Conservation (phyloP, 2,329 filamentous ascomycete species). For the Cucurbitaria berberidis region DNA sequence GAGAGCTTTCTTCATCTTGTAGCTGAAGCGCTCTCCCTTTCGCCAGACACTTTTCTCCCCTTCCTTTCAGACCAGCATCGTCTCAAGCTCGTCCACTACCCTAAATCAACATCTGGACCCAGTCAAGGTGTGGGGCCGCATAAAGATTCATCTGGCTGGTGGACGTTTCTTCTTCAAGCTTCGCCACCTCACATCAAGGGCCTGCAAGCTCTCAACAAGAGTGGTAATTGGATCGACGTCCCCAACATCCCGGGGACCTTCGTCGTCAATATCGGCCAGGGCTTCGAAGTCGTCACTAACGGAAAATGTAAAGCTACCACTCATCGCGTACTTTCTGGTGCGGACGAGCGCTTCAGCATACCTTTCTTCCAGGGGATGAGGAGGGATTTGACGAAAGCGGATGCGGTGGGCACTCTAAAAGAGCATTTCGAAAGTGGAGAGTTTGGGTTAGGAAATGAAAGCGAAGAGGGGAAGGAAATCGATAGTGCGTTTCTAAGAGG, state of each 20-base stretch:
- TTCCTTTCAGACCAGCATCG: constrained; percentile 57
- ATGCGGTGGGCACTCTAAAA: constrained; percentile 11
- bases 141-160: constrained; percentile 69
- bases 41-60: constrained; percentile 8
- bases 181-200: constrained; percentile 56
- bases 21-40: constrained; percentile 10
- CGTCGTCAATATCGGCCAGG: constrained; percentile 65
- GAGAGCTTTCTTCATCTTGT: constrained; percentile 8
- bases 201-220: constrained; percentile 59
- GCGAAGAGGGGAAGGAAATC: constrained; percentile 9
- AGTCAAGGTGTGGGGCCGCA: constrained; percentile 66
- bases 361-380: constrained; percentile 50
- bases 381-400: constrained; percentile 23
- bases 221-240: constrained; percentile 59
- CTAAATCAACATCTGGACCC: constrained; percentile 21
- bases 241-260: constrained; percentile 57
- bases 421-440: constrained; percentile 7
- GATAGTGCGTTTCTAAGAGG: constrained; percentile 17
- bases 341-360: constrained; percentile 37
- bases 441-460: constrained; percentile 7
- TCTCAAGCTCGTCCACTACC: constrained; percentile 64
- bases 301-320: constrained; percentile 62
- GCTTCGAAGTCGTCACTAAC: constrained; percentile 63
- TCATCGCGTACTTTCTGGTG: constrained; percentile 36
- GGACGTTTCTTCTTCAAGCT: constrained; percentile 68